Evolutionary conservation across 805 yeast species (phyloP).

Genomic region (Saturnispora quitensis): DNA sequence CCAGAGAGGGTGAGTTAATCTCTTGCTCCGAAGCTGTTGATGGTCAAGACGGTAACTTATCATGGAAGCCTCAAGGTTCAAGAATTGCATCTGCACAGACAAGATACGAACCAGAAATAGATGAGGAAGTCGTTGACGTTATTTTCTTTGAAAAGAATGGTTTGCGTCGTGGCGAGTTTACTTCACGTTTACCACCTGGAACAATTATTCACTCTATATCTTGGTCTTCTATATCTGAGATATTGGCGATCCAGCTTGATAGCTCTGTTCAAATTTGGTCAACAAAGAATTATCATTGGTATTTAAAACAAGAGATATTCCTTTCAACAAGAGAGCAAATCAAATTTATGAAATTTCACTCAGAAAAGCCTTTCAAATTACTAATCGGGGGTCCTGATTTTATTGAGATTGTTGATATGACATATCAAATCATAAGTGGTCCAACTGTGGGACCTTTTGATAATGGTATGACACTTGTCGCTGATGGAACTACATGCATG

Average conservation of each 20-base stretch:
- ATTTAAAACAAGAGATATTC: constrained; percentile 69
- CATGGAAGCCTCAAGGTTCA: constrained; percentile 92
- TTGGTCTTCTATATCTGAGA: constrained; percentile 80
- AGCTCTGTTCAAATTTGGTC: constrained; percentile 82
- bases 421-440: constrained; percentile 55
- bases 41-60: constrained; percentile 59
- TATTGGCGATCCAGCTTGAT: constrained; percentile 56
- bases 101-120: constrained; percentile 37
- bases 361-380: constrained; percentile 74
- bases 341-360: constrained; percentile 64
- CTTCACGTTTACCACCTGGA: constrained; percentile 48
- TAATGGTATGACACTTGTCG: constrained; percentile 68
- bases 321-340: constrained; percentile 27
- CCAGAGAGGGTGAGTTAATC: constrained; percentile 68
- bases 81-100: constrained; percentile 77
- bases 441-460: constrained; percentile 62
- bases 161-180: constrained; percentile 78
- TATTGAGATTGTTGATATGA: constrained; percentile 59
- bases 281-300: constrained; percentile 91
- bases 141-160: constrained; percentile 93
- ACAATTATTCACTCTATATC: constrained; percentile 42
- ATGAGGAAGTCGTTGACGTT: constrained; percentile 39
- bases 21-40: constrained; percentile 87
- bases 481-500: constrained; percentile 64
- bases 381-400: constrained; percentile 49